These are phyloP conservation scores for Phytopythium chamaehyphon DNA, from an alignment of 352 stramenopile genomes.

Conservation along the genomic window DNA sequence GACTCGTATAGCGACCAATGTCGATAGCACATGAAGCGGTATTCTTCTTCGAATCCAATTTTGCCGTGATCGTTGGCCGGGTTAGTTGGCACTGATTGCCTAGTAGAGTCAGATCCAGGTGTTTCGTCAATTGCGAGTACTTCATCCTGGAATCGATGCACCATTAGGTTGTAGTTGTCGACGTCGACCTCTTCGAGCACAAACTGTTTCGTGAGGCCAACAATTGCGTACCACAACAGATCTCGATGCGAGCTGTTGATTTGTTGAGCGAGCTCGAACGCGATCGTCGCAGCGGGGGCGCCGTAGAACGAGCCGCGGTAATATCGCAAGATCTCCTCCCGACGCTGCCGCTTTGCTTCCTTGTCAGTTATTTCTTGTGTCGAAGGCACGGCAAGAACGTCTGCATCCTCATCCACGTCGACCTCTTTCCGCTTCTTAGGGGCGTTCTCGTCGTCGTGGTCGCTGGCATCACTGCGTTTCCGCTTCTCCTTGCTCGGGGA, in stretches of 20 bases:
- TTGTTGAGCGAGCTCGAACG: constrained; percentile 79
- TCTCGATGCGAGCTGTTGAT: constrained; percentile 85
- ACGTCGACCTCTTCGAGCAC: constrained; percentile 91
- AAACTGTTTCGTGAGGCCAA: constrained; percentile 96
- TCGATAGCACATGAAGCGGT: constrained; percentile 96
- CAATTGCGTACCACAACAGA: constrained; percentile 96
- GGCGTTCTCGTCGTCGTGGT: constrained; percentile 21
- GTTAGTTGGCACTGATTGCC: constrained; percentile 18
- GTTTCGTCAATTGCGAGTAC: constrained; percentile 72
- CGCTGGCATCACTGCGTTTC: constrained; percentile 29
- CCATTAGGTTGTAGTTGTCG: constrained; percentile 90
- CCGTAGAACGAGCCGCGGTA: constrained; percentile 92
- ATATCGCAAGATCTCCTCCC: constrained; percentile 88
- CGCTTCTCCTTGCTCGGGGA: constrained; percentile 23
- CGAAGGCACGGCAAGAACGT: constrained; percentile 12
- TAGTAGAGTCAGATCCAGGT: not conserved
- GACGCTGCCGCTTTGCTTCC: constrained; percentile 49
- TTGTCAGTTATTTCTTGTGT: constrained; percentile 24
- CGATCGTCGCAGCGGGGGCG: constrained; percentile 65
- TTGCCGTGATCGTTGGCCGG: constrained; percentile 74
- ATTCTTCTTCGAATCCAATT: constrained; percentile 91
- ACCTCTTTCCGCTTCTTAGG: constrained; percentile 27
- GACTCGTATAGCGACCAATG: constrained; percentile 94
- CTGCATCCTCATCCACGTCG: constrained; percentile 20
- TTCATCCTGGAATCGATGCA: constrained; percentile 89